Base-by-base conservation (phyloP, 345 rosid genomes). In the Litchi chinensis region DNA sequence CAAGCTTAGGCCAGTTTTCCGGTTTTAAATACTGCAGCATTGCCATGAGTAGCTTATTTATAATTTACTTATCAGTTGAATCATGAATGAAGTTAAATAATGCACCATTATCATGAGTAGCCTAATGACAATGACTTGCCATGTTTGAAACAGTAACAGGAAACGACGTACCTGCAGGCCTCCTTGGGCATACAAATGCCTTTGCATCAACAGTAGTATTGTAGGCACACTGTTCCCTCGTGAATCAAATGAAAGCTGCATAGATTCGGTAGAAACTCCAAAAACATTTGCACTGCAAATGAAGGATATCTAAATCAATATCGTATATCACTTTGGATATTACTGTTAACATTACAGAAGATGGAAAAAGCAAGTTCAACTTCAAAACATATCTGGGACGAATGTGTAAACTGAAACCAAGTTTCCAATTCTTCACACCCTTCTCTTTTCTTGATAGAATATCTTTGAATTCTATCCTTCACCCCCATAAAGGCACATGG, bases 161-260 rank as follows among this genome's bases (percentile, higher is more conserved):
- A 28, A 32, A 46, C 54, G 68, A 74, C 50, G 40, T 48, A 94
- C 99, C 92, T 88, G 89, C 71, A 97, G 86, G 72, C 98, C 99
- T 78, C 95, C 98, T 84, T 79, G 93, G 68, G 87, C 90, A 83
- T 97, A 97, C 68, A 94, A 80, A 68, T 89, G 90, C 76, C 93
- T 91, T 83, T 97, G 99, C 91, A 97, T 84, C 76, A 92, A 77
- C 80, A 97, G 84, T 18, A 97, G 90, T 79, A 97, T 93, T 19
- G 93, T 94, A 59, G 99, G 99, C 73, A 97, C 97, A 69, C 98
- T 90, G 66, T 93, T 97, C 70, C 99, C 98, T 83, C 98, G 90
- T 6, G 95, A 82, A 78, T 97, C 99, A 60, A 85, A 93, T 71
- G 98, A 94, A 66, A 97, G 91, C 79, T 97, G 99, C 99, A 94